Conservation (phyloP, 108 stramenopile species). For the Mediolabrus comicus region DNA sequence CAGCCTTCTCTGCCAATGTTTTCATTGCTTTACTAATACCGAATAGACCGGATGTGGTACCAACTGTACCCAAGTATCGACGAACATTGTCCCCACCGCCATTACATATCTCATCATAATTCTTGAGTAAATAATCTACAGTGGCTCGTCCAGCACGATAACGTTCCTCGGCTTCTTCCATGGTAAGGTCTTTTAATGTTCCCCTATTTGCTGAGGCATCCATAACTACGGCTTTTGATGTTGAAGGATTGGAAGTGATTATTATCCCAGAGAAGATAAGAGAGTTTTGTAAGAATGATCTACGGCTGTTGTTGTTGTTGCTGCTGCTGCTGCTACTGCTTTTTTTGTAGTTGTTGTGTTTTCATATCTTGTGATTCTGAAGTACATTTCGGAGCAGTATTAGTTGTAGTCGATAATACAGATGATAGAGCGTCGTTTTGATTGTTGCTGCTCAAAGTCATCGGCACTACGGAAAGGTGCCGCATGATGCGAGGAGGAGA, state of each 20-base stretch:
- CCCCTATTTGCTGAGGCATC: neutral
- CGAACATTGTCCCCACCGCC: constrained; percentile 72
- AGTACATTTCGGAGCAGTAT: neutral
- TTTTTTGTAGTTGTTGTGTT: too few relatives aligned
- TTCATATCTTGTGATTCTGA: neutral
- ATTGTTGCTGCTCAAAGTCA: too few relatives aligned
- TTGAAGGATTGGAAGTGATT: neutral
- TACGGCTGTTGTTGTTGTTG: neutral
- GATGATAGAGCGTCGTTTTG: neutral
- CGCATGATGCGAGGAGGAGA: neutral
- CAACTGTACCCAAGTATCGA: constrained; percentile 67
- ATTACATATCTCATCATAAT: constrained; percentile 50
- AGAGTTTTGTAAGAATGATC: neutral
- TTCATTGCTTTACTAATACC: constrained; percentile 56
- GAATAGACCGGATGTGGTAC: constrained; percentile 41
- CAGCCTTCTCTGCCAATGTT: constrained; percentile 43
- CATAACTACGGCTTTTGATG: neutral
- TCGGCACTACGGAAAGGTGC: too few relatives aligned
- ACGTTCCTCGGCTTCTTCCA: constrained; percentile 39
- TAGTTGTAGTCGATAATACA: too few relatives aligned
- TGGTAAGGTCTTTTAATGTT: constrained; percentile 22
- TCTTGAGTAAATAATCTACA: constrained; percentile 44
- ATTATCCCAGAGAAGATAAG: neutral
- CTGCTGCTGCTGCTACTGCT: neutral
- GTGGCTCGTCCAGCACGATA: constrained; percentile 43